Percentiles rank a stretch among this genome's conserved stretches.
These are phyloP conservation scores for Alternaria conjuncta DNA, from an alignment of 2,329 filamentous ascomycete species.

Conservation along the genomic window DNA sequence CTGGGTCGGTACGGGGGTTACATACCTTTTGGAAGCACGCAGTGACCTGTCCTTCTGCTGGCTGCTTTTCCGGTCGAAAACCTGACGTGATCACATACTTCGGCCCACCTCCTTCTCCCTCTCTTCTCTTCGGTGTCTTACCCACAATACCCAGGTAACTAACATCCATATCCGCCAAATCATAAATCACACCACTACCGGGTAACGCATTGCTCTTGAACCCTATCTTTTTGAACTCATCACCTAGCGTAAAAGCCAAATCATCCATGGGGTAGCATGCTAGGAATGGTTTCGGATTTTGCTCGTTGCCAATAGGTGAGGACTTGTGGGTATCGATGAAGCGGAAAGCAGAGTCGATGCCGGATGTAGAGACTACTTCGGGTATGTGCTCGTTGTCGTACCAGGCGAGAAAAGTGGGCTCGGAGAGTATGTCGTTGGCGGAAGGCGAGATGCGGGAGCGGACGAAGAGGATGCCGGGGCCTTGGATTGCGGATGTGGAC, in stretches of 20 bases:
- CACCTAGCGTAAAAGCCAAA: constrained; percentile 42
- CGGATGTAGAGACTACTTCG: constrained; percentile 44
- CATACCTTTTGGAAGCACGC: constrained; percentile 21
- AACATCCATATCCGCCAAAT: constrained; percentile 41
- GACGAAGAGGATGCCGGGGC: constrained; percentile 23
- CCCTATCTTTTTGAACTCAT: constrained; percentile 45
- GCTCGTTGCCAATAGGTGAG: constrained; percentile 9
- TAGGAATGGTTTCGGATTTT: constrained; percentile 42
- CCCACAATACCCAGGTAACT: constrained; percentile 27
- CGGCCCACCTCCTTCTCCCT: background rate
- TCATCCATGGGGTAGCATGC: constrained; percentile 49
- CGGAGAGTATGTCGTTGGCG: constrained; percentile 43
- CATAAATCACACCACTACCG: constrained; percentile 32
- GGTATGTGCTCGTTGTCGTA: constrained; percentile 52
- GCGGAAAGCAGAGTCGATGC: constrained; percentile 44
- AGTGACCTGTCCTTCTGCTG: constrained; percentile 18
- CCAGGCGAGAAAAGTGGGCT: constrained; percentile 45
- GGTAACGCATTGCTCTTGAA: constrained; percentile 43
- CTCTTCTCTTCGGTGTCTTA: constrained; percentile 12
- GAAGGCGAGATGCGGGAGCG: constrained; percentile 15
- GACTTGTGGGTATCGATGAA: constrained; percentile 37
- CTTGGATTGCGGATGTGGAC: constrained; percentile 6
- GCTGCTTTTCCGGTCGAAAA: constrained; percentile 20
- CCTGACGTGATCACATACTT: constrained; percentile 25
- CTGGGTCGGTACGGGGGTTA: too few species aligned